Evolutionary conservation across 768 basidiomycete genomes (phyloP).

Genomic region (Lactifluus volemus): DNA sequence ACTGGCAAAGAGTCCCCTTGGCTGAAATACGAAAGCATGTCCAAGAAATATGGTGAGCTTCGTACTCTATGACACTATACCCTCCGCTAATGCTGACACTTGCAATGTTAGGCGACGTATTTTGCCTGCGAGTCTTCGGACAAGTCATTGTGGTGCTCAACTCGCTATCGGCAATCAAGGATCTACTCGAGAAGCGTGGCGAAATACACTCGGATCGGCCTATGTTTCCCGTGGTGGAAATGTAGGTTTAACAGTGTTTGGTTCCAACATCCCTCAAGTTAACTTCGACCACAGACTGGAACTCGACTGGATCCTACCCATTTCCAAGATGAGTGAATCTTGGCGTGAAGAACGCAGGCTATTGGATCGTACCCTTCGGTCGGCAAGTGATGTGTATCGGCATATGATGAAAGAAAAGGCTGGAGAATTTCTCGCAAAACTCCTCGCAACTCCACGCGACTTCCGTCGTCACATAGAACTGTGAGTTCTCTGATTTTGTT

Average conservation of each 20-base stretch:
- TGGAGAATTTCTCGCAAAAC: background rate
- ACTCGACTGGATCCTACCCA: too few relatives aligned
- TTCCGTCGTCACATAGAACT: background rate
- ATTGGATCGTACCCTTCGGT: conserved; percentile 3
- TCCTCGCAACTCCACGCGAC: background rate
- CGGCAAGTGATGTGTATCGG: background rate
- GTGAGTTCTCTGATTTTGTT: background rate
- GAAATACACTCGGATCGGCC: conserved; percentile 1
- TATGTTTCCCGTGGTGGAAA: background rate
- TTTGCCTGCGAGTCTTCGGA: background rate
- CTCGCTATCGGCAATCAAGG: background rate
- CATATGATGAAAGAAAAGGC: conserved; percentile 1
- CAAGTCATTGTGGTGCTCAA: background rate
- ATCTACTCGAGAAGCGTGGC: conserved; percentile 6
- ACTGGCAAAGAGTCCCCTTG: background rate
- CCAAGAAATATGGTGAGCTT: background rate
- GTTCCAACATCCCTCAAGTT: too few relatives aligned
- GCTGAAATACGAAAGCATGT: background rate
- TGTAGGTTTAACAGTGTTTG: background rate
- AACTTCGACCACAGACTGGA: too few relatives aligned
- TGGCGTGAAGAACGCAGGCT: background rate
- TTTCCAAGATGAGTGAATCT: too few relatives aligned
- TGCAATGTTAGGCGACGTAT: background rate
- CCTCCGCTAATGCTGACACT: background rate
- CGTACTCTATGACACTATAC: too few relatives aligned